Percentiles rank a stretch among this genome's conserved stretches.
phyloP scores from a whole-genome alignment of 192 early-diverging fungal species.

The Umbelopsis sp. region DNA sequence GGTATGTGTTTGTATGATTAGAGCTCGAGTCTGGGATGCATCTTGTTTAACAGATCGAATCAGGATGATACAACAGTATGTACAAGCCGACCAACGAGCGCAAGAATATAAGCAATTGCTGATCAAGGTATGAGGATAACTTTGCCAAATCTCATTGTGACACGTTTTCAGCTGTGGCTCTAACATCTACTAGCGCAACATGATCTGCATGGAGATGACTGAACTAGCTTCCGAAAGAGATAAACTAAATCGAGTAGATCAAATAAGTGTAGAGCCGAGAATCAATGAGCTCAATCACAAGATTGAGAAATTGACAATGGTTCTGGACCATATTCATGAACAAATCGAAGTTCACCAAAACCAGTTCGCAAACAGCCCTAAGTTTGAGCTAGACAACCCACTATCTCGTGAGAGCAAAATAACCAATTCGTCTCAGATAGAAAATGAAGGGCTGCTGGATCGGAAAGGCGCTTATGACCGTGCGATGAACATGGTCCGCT shows the following conservation, averaged over 20 bases:
- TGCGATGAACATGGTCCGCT: slow-evolving; percentile 2
- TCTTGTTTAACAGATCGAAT: too few species aligned
- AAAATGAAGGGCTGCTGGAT: neutral
- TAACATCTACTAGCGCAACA: neutral
- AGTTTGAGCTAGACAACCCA: neutral
- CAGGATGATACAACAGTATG: slow-evolving; percentile 10
- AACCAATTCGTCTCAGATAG: neutral
- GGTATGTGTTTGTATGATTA: neutral
- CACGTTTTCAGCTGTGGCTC: neutral
- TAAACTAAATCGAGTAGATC: neutral
- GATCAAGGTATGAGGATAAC: neutral
- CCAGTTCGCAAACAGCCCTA: neutral
- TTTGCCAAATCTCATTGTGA: too few species aligned
- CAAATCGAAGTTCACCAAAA: neutral
- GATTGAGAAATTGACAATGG: neutral
- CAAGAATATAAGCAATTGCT: slow-evolving; percentile 8
- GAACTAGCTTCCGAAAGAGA: neutral
- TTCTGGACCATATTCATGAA: neutral
- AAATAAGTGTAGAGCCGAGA: neutral
- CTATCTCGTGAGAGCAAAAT: neutral
- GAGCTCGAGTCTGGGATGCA: neutral
- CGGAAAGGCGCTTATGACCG: slow-evolving; percentile 8
- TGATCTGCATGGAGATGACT: slow-evolving; percentile 1
- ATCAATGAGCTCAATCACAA: neutral
- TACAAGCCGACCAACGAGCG: slow-evolving; percentile 9